A percentile compares a stretch with the other conserved stretches of the same genome.
These are phyloP conservation scores for Phialocephala sp. DNA, from an alignment of 2,329 filamentous ascomycete species.

Conservation along the genomic window DNA sequence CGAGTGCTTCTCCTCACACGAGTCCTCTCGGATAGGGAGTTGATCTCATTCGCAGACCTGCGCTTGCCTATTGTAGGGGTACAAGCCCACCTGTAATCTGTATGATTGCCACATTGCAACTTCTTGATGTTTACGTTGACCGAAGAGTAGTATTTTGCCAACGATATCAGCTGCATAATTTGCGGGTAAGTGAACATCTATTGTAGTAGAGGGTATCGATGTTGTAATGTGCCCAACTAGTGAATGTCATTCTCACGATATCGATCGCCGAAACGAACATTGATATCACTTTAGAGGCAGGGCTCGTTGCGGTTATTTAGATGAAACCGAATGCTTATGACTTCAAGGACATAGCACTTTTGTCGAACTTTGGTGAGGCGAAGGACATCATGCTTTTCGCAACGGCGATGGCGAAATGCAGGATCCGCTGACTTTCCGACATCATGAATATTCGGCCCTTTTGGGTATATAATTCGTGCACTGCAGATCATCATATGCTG, in stretches of 20 bases:
- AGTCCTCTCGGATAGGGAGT: background rate
- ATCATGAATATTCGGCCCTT: too few species aligned
- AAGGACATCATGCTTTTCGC: too few species aligned
- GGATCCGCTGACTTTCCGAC: too few species aligned
- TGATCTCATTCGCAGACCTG: background rate
- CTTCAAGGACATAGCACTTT: too few species aligned
- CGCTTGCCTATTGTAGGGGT: background rate
- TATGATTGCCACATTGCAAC: background rate
- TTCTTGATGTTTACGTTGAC: background rate
- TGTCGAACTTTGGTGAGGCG: too few species aligned
- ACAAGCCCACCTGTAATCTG: background rate
- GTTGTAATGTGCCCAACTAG: background rate
- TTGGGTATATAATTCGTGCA: background rate
- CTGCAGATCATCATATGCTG: constrained; percentile 22
- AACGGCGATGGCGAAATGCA: too few species aligned
- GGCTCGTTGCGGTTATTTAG: background rate
- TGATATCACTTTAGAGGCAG: background rate
- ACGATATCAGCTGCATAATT: background rate
- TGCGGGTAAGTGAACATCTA: too few species aligned
- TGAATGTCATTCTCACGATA: background rate
- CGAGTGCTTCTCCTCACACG: background rate
- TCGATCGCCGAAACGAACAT: background rate
- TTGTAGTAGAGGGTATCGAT: background rate
- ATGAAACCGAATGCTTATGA: background rate
- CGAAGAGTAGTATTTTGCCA: background rate